These are phyloP conservation scores for Bacterosira constricta DNA, from an alignment of 108 stramenopile species.

Conservation along the genomic window DNA sequence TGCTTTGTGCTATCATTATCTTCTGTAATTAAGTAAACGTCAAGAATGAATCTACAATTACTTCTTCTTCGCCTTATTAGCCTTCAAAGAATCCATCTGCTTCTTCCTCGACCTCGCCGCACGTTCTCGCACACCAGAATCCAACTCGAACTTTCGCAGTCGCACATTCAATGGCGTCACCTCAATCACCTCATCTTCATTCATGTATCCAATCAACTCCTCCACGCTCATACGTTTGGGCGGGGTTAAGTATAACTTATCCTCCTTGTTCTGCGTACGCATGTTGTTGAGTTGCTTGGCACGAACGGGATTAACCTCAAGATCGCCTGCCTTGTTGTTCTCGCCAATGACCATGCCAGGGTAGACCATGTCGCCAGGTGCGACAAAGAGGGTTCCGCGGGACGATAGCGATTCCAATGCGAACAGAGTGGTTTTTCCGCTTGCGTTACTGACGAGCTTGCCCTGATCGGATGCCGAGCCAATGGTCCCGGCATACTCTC, in stretches of 20 bases:
- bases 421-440: slow-evolving; percentile 86
- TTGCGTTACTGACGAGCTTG: slow-evolving; percentile 88
- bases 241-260: slow-evolving; percentile 82
- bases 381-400: slow-evolving; percentile 91
- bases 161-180: slow-evolving; percentile 91
- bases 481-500: slow-evolving; percentile 76
- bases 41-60: slow-evolving; percentile 12
- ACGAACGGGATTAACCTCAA: slow-evolving; percentile 90
- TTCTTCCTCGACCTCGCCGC: slow-evolving; percentile 72
- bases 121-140: slow-evolving; percentile 68
- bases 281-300: slow-evolving; percentile 94
- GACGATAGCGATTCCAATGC: slow-evolving; percentile 79
- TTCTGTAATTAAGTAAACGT: too few species aligned
- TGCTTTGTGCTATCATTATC: too few species aligned
- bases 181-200: slow-evolving; percentile 95
- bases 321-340: slow-evolving; percentile 68
- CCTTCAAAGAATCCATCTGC: slow-evolving; percentile 51
- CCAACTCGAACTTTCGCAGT: slow-evolving; percentile 85
- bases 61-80: slow-evolving; percentile 20
- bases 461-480: slow-evolving; percentile 82
- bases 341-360: slow-evolving; percentile 97
- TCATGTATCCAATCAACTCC: slow-evolving; percentile 94
- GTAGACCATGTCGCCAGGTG: slow-evolving; percentile 87
- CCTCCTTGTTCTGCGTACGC: slow-evolving; percentile 91
- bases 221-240: slow-evolving; percentile 90